Conservation (phyloP, 495 filamentous ascomycete genomes). For the Aspergillus panamensis region DNA sequence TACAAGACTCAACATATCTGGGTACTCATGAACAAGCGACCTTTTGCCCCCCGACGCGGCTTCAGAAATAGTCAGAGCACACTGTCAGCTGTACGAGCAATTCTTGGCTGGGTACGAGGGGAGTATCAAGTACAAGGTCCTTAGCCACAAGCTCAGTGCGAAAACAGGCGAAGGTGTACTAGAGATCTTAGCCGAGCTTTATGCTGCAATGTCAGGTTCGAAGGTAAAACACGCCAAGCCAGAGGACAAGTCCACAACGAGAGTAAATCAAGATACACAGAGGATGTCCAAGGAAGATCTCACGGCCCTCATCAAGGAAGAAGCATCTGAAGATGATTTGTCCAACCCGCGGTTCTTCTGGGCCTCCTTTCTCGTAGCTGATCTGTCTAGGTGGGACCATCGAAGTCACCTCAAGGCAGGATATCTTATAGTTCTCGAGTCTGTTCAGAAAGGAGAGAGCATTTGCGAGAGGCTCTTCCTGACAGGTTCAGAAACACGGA, state of each 20-base stretch:
- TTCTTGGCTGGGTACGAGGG: background rate
- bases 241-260: background rate
- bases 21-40: conserved; percentile 5
- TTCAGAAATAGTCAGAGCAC: background rate
- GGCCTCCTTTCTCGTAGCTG: background rate
- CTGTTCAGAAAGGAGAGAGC: background rate
- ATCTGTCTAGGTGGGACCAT: background rate
- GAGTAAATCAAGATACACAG: background rate
- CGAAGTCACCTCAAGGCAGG: background rate
- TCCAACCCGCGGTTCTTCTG: background rate
- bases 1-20: background rate
- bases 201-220: background rate
- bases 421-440: background rate
- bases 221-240: background rate
- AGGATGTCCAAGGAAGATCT: background rate
- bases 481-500: background rate
- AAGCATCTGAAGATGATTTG: background rate
- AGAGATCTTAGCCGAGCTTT: conserved; percentile 2
- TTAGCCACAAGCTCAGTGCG: conserved; percentile 1
- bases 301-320: background rate
- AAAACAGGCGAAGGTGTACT: conserved; percentile 5
- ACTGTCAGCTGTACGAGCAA: conserved; percentile 5
- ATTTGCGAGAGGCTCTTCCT: background rate
- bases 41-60: background rate
- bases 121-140: background rate